phyloP scores from a whole-genome alignment of 192 early-diverging fungal species.

The Rhizoclosmatium sp. region DNA sequence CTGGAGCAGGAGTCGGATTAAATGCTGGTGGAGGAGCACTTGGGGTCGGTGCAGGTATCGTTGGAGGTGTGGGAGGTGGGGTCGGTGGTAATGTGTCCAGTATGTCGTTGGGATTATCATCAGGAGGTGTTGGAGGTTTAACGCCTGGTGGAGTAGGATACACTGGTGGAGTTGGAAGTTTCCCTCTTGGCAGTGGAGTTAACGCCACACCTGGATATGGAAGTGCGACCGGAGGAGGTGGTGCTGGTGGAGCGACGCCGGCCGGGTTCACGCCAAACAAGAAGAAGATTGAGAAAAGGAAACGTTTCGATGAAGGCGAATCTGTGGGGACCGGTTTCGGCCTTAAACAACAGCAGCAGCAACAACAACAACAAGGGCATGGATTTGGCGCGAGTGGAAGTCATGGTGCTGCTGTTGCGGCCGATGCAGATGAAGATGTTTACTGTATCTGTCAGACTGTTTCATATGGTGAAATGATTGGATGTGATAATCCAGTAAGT shows the following conservation, averaged over 20 bases:
- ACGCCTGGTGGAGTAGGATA: not conserved
- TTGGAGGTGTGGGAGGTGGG: too few species aligned
- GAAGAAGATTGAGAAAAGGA: slow-evolving; percentile 22
- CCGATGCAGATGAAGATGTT: slow-evolving; percentile 63
- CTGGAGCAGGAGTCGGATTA: not conserved
- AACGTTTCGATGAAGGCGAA: slow-evolving; percentile 17
- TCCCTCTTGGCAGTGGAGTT: not conserved
- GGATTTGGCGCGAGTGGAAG: not conserved
- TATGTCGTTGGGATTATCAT: not conserved
- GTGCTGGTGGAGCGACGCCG: not conserved
- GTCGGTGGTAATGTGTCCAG: too few species aligned
- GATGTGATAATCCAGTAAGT: slow-evolving; percentile 67
- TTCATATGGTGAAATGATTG: slow-evolving; percentile 80
- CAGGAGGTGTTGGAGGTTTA: not conserved
- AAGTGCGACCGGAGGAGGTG: not conserved
- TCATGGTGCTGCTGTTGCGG: not conserved
- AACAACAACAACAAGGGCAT: not conserved
- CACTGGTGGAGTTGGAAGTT: not conserved
- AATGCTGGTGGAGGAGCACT: not conserved
- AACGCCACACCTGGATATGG: not conserved
- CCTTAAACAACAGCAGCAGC: not conserved
- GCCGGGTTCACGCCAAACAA: slow-evolving; percentile 25
- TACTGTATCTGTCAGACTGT: slow-evolving; percentile 74
- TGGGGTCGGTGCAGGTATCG: not conserved
- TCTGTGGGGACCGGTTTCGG: not conserved